Percentiles rank a stretch among this genome's conserved stretches.
Conservation (phyloP, 768 basidiomycete genomes). For the Tricholoma sp. region DNA sequence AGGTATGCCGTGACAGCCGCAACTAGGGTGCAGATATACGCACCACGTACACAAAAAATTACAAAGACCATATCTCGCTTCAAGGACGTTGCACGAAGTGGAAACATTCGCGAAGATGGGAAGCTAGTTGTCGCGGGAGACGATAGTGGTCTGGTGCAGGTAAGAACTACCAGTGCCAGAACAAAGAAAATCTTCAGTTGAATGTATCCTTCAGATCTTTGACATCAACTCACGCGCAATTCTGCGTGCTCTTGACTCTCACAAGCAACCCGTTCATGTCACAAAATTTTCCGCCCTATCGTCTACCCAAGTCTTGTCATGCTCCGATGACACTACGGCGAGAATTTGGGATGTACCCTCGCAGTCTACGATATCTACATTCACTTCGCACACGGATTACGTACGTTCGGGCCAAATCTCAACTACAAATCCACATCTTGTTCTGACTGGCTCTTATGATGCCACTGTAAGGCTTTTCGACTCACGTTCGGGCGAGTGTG, state of each 20-base stretch:
- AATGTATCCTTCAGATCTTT: constrained; percentile 58
- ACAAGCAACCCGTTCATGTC: constrained; percentile 96
- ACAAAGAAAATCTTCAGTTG: background rate
- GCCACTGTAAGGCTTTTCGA: constrained; percentile 87
- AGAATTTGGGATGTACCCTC: constrained; percentile 95
- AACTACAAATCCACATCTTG: constrained; percentile 71
- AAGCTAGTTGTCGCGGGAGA: constrained; percentile 95
- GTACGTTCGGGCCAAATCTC: constrained; percentile 91
- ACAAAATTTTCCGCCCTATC: constrained; percentile 83
- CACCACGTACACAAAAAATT: constrained; percentile 93
- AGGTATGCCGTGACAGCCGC: constrained; percentile 95
- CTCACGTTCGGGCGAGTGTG: constrained; percentile 73
- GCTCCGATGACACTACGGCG: constrained; percentile 94
- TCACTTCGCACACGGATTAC: constrained; percentile 89
- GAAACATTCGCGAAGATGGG: constrained; percentile 85
- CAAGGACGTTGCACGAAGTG: constrained; percentile 92
- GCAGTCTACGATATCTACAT: constrained; percentile 71
- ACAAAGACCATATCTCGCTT: constrained; percentile 96
- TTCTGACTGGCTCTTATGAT: constrained; percentile 95
- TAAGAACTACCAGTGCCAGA: constrained; percentile 22
- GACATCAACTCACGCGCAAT: constrained; percentile 93
- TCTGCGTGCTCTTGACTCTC: constrained; percentile 84
- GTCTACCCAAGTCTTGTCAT: constrained; percentile 84
- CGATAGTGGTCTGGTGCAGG: constrained; percentile 86
- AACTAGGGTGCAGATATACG: constrained; percentile 91